Conservation (phyloP, 139 green algal genomes). For the Micractinium conductrix region DNA sequence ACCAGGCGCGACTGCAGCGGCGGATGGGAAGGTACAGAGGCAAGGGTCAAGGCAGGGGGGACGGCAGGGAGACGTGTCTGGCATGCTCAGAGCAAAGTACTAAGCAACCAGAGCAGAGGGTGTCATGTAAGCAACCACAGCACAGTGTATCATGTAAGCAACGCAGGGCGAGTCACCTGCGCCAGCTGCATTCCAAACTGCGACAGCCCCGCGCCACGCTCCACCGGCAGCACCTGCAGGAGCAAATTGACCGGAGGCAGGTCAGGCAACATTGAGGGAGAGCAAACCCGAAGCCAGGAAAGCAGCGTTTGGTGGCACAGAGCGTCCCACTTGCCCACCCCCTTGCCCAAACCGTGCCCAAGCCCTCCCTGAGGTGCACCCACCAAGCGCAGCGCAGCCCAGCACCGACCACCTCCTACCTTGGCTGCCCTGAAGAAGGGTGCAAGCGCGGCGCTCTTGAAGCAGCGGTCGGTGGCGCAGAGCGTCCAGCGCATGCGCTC, state of each 20-base stretch:
- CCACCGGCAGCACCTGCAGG: slow-evolving; percentile 80
- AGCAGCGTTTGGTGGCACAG: not conserved
- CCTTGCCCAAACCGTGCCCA: too few species aligned
- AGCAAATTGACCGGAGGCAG: not conserved
- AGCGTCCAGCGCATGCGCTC: slow-evolving; percentile 80
- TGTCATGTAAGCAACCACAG: not conserved
- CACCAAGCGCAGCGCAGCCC: too few species aligned
- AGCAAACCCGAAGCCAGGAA: too few species aligned
- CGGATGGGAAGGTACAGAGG: too few species aligned
- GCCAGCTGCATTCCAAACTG: slow-evolving; percentile 83
- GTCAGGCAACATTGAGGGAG: too few species aligned
- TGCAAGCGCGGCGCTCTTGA: slow-evolving; percentile 65
- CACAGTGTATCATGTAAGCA: not conserved
- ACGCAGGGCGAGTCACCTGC: slow-evolving; percentile 26
- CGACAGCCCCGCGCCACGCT: slow-evolving; percentile 78
- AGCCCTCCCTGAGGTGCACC: too few species aligned
- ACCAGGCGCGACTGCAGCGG: slow-evolving; percentile 48
- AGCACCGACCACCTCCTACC: too few species aligned
- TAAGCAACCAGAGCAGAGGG: too few species aligned
- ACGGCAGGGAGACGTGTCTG: not conserved
- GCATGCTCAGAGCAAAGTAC: too few species aligned
- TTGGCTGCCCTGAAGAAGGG: slow-evolving; percentile 85
- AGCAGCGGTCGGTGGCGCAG: slow-evolving; percentile 93
- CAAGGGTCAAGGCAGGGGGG: not conserved
- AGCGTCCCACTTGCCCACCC: too few species aligned